Base-by-base conservation (phyloP, 331 rosid genomes). In the Quercus phellos region DNA sequence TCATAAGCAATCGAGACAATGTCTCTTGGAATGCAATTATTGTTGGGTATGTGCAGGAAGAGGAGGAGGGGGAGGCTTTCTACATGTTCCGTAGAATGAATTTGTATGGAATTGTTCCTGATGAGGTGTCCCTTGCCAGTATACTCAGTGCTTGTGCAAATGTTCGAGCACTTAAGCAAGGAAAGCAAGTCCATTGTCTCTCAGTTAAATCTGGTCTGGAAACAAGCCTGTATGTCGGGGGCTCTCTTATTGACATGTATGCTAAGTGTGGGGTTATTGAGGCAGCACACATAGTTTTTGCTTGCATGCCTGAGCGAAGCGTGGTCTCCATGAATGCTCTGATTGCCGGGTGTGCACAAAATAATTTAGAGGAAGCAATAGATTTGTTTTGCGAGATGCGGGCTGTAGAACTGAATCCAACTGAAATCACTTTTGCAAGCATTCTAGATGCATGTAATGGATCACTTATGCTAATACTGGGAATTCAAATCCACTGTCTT, bases 11-110 rank as follows among this genome's bases (percentile, higher is more conserved):
- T 81, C 87, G 86, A 26, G 95, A 94, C 79, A 88, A 85, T 79
- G 79, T 94, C 72, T 94, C 97, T 4, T 94, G 97, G 98, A 94
- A 94, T 83, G 93, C 93, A 72, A 94, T 94, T 76, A 87, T 94
- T 76, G 97, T 92, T 70, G 97, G 98, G 73, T 89, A 90, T 18
- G 96, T 90, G 42, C 96, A 89, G 68, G 95, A 84, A 77, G 90
- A 89, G 77, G 79, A 85, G 4, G 90, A 89, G 70, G 75, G 19
- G 1, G 86, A 86, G 60, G 98, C 97, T 61, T 89, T 92, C 77
- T 74, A 70, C 79, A 83, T 92, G 88, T 94, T 92, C 74, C 84
- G 70, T 74, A 92, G 90, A 81, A 94, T 92, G 98, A 83, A 10
- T 75, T 78, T 59, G 14, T 70, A 84, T 16, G 91, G 90, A 30